phyloP scores from a whole-genome alignment of 2,329 filamentous ascomycete species.

The Sporothrix curviconia region DNA sequence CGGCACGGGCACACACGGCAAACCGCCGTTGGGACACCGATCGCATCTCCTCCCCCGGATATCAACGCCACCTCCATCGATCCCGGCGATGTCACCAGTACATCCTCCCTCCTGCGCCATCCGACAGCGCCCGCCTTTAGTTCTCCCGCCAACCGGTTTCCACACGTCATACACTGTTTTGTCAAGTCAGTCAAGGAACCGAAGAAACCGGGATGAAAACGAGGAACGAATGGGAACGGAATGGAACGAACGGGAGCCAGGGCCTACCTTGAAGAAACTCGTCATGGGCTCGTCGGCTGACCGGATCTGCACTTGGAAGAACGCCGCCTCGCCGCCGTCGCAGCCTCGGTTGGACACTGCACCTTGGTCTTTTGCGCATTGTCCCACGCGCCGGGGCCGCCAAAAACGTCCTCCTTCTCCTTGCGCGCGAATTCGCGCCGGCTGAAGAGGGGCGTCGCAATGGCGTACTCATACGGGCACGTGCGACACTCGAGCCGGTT shows the following conservation, averaged over 20 bases:
- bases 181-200: no score
- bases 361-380: constrained; percentile 80
- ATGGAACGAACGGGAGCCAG: background rate
- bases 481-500: constrained; percentile 95
- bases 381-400: constrained; percentile 80
- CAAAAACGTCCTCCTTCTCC: constrained; percentile 83
- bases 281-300: constrained; percentile 99
- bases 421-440: constrained; percentile 82
- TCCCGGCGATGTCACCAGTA: no score
- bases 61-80: background rate
- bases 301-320: constrained; percentile 94
- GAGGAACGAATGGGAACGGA: constrained; percentile 13
- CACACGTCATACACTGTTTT: constrained; percentile 58
- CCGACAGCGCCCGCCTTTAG: constrained; percentile 31
- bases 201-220: no score
- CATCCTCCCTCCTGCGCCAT: no score
- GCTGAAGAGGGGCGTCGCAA: constrained; percentile 70
- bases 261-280: constrained; percentile 74
- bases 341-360: constrained; percentile 79
- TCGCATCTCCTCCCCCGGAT: no score
- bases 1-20: no score
- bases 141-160: constrained; percentile 62
- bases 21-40: no score
- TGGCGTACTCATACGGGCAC: constrained; percentile 84
- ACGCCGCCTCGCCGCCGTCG: constrained; percentile 78